Evolutionary conservation across 305 asterid genomes (phyloP), one percentile per base, ranked within the genome.

Genomic region (Solanum hybrid): DNA sequence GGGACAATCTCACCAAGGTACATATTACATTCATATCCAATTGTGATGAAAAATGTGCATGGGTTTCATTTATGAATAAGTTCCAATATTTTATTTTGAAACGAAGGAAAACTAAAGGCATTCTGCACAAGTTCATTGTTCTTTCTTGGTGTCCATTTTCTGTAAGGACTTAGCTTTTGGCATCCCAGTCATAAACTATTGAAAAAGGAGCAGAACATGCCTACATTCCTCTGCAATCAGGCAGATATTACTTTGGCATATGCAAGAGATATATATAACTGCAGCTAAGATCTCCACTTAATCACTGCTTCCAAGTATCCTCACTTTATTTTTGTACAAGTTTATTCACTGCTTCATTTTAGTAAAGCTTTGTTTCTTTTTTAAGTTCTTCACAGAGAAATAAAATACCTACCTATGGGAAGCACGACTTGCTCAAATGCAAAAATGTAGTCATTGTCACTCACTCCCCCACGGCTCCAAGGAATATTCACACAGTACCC

Each of bases 401-500:
- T 29, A 79, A 34, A 88, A 10, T 32, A 90, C 75, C 45, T 91
- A 97, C 99, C 99, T 94, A 96, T 96, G 73, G 99, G 99, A 91
- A 97, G 96, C 89, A 97, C 98, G 80, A 95, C 93, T 88, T 96
- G 94, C 93, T 97, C 96, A 94, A 97, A 97, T 90, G 99, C 99
- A 93, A 95, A 96, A 88, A 96, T 82, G 92, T 97, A 97, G 94
- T 97, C 99, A 91, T 95, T 95, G 94, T 97, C 99, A 27, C 99
- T 98, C 93, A 97, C 98, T 92, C 99, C 99, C 86, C 98, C 98
- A 68, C 96, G 91, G 89, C 96, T 94, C 99, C 99, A 96, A 86
- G 99, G 99, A 92, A 96, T 90, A 94, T 97, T 97, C 77, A 97
- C 98, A 93, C 99, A 96, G 90, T 93, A 96, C 91, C 99, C 99